Percentiles rank a stretch among this genome's conserved stretches.
Evolutionary conservation across 2,329 filamentous ascomycete genomes (phyloP).

Genomic region (Ustulina deusta): DNA sequence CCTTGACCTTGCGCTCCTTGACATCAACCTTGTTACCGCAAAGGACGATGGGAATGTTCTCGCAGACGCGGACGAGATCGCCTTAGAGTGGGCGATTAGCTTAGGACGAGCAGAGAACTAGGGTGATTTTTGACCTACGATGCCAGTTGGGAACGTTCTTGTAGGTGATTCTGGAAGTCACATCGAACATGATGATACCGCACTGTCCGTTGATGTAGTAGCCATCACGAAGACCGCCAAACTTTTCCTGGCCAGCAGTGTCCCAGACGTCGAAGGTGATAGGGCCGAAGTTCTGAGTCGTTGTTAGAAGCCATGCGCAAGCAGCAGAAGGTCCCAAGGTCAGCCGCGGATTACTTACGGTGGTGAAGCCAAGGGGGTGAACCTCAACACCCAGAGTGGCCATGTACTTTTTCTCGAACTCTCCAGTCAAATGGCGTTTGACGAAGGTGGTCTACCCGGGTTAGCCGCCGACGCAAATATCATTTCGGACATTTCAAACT

Average conservation of each 20-base stretch:
- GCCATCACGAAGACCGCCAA: constrained; percentile 97
- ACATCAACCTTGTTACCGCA: constrained; percentile 99
- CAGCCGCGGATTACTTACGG: constrained; percentile 73
- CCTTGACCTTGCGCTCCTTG: constrained; percentile 99
- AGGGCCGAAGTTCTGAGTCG: constrained; percentile 81
- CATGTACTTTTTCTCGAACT: constrained; percentile 99
- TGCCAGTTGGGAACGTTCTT: constrained; percentile 99
- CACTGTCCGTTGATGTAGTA: constrained; percentile 99
- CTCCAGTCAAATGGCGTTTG: constrained; percentile 99
- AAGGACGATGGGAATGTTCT: constrained; percentile 98
- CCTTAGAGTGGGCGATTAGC: constrained; percentile 63
- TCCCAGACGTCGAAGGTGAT: constrained; percentile 99
- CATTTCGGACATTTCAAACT: constrained; percentile 19
- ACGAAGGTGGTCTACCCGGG: constrained; percentile 92
- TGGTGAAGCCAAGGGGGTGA: constrained; percentile 97
- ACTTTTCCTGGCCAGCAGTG: constrained; percentile 99
- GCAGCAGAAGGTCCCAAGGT: constrained; percentile 22
- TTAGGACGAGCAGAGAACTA: constrained; percentile 15
- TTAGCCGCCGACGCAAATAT: constrained; percentile 40
- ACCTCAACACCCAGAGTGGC: constrained; percentile 99
- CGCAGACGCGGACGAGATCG: constrained; percentile 98
- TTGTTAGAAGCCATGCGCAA: constrained; percentile 48
- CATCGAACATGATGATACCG: constrained; percentile 99
- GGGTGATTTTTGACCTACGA: constrained; percentile 72
- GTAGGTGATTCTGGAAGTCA: constrained; percentile 99